Base-by-base conservation (phyloP, 73 alveolate species). In the Stentor coeruleus region DNA sequence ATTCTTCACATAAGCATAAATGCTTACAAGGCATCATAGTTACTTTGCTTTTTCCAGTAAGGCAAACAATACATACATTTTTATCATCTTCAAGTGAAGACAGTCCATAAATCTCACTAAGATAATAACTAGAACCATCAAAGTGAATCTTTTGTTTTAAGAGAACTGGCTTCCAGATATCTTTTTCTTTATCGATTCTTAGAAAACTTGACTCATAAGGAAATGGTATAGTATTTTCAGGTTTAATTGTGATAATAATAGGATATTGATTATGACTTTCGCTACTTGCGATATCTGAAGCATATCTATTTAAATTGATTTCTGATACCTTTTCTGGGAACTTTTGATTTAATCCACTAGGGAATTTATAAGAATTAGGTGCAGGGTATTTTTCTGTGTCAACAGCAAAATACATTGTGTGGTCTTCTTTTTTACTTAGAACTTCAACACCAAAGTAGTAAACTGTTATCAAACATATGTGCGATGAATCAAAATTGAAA, bases 371-470 rank as follows among this genome's bases (percentile, higher is more conserved):
- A 49, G 66, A 49, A 6, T 20, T 20, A 49, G 66, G 66, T 20
- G 66, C 6, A 20, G 66, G 66, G 66, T 49, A 49, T 49, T 49
- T 49, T 49, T 49, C 66, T 49, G 66, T 49, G 66, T 49, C 20
- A 49, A 11, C 20, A 49, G 66, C 66, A 20, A 49, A 49, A 20
- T 49, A 49, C 6, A 49, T 6, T 6, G 66, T 49, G 20, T 49
- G 66, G 20, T 49, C 66, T 49, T 49, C 66, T 49, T 11, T 6
- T 20, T 49, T 49, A 49, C 20, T 49, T 20, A 49, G 20, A 20
- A 49, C 66, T 49, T 49, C 66, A 20, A 49, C 66, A 20, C 66
- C 66, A 49, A 49, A 49, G 66, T 49, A 49, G 66, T 49, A 49
- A 49, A 49, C 20, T 11, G 66, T 49, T 6, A 49, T 49, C 28